Evolutionary conservation across 192 early-diverging fungal genomes (phyloP), one percentile per base, ranked within the genome.

Genomic region (Rhizophagus prolifer): DNA sequence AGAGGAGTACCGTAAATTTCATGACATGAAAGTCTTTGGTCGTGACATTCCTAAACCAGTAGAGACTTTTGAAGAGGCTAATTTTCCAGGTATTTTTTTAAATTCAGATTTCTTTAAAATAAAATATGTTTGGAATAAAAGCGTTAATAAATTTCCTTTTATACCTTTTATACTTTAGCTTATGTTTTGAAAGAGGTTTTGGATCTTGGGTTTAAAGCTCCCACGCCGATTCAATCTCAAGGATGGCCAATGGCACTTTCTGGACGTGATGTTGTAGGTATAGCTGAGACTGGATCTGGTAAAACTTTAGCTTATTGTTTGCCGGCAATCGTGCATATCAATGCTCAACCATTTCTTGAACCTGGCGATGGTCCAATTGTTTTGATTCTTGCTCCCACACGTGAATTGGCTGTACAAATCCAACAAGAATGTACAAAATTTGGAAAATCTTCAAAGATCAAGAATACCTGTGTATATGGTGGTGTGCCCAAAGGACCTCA

Each of bases 171-270:
- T 38, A 38, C 7, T 34, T 75, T 69, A 88, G 86, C 80, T 75
- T 97, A 97, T 81, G 94, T 99, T 23, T 86, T 98, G 77, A 85
- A 90, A 62, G 96, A 97, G 84, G 91, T 99, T 44, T 74, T 88
- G 23, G 88, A 91, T 64, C 87, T 93, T 64, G 96, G 96, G 5
- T 99, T 98, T 85, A 85, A 87, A 26, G 84, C 86, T 21, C 97
- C 97, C 50, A 99, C 97, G 2, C 82, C 95, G 47, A 99, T 99
- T 72, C 97, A 99, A 85, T 89, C 94, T 38, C 97, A 99, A 79
- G 97, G 96, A 36, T 98, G 96, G 96, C 97, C 97, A 14, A 98
- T 98, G 96, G 97, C 96, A 7, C 90, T 99, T 62, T 92, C 90
- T 36, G 96, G 96, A 61, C 91, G 95, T 71, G 95, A 99, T 82